Evolutionary conservation across 225 moss, liverwort and hornwort genomes (phyloP).

Genomic region (Straminergon stramineum): DNA sequence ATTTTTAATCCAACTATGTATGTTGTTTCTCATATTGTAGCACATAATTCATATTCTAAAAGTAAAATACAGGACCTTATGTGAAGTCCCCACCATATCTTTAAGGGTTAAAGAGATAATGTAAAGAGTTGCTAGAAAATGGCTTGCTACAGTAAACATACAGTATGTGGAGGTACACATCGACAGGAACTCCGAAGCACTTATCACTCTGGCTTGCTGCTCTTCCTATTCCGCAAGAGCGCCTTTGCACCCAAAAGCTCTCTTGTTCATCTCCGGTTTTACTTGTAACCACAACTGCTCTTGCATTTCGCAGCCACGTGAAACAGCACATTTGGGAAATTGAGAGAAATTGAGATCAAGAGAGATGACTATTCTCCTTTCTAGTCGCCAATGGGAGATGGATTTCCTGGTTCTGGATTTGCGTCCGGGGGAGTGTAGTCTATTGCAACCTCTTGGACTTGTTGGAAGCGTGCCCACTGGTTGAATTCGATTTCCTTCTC

Average conservation of each 20-base stretch:
- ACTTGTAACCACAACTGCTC: not conserved
- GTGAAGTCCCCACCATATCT: not conserved
- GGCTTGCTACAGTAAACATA: not conserved
- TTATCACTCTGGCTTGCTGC: not conserved
- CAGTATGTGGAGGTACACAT: not conserved
- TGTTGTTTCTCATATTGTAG: too few species aligned
- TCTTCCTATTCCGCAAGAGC: not conserved
- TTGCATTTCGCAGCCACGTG: not conserved
- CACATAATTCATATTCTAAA: not conserved
- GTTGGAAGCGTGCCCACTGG: not conserved
- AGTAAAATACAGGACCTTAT: not conserved
- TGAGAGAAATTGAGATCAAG: not conserved
- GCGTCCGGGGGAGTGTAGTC: conserved; percentile 18
- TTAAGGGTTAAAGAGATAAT: not conserved
- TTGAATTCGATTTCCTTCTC: not conserved
- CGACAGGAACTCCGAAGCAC: not conserved
- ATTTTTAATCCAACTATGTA: not conserved
- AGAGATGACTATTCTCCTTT: not conserved
- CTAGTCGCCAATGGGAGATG: conserved; percentile 6
- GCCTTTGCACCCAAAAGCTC: not conserved
- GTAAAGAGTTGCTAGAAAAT: not conserved
- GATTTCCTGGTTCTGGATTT: conserved; percentile 13
- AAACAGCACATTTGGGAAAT: not conserved
- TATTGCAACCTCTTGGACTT: not conserved
- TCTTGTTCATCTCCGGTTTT: not conserved